phyloP scores from a whole-genome alignment of 176 grass and related monocot genomes.

The Bothriochloa decipiens region DNA sequence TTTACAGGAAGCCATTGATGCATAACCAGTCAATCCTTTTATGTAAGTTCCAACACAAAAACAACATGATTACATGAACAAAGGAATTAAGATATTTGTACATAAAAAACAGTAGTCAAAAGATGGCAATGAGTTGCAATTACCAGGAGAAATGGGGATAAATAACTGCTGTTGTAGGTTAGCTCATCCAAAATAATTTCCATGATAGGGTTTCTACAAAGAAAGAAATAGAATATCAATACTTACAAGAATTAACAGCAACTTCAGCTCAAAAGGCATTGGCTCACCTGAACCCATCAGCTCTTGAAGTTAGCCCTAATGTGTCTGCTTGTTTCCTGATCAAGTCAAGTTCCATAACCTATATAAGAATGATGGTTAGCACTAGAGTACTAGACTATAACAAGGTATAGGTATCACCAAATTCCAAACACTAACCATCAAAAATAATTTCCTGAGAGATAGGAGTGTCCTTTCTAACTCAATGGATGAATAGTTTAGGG shows the following conservation, averaged over 20 bases:
- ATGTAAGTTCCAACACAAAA: conserved; percentile 26
- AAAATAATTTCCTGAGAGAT: conserved; percentile 68
- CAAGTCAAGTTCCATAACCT: conserved; percentile 88
- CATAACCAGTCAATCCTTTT: conserved; percentile 20
- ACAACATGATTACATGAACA: neutral
- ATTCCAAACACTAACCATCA: conserved; percentile 61
- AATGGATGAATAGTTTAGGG: conserved; percentile 55
- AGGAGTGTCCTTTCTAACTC: conserved; percentile 61
- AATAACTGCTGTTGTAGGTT: conserved; percentile 67
- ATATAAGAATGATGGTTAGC: conserved; percentile 41
- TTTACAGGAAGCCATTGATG: conserved; percentile 29
- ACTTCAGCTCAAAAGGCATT: conserved; percentile 32
- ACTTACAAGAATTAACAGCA: conserved; percentile 20
- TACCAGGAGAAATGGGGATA: conserved; percentile 82
- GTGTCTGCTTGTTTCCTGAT: conserved; percentile 79
- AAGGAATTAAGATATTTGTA: conserved; percentile 23
- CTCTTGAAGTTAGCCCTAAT: conserved; percentile 70
- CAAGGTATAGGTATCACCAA: conserved; percentile 42
- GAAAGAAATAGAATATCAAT: conserved; percentile 41
- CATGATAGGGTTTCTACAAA: conserved; percentile 70
- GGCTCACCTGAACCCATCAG: conserved; percentile 68
- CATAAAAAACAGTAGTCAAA: conserved; percentile 13
- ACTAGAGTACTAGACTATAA: conserved; percentile 9
- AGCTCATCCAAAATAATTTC: conserved; percentile 96
- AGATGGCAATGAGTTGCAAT: conserved; percentile 38